Conservation (phyloP, 2,329 filamentous ascomycete species). For the Aspergillus sp. region DNA sequence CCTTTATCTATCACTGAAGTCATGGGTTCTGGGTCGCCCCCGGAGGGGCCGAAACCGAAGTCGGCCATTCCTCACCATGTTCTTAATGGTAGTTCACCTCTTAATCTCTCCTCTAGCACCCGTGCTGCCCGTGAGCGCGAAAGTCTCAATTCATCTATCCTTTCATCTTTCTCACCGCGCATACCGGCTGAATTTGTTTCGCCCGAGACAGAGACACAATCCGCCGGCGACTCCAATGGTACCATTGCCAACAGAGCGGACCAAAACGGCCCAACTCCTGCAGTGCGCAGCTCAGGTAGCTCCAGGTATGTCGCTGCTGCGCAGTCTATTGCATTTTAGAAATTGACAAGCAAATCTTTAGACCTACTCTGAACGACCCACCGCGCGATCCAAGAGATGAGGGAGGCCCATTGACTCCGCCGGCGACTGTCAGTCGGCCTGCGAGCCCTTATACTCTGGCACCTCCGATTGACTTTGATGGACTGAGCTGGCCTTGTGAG, state of each 20-base stretch:
- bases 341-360: conserved; percentile 3
- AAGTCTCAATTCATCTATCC: conserved; percentile 52
- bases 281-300: conserved; percentile 12
- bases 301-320: conserved; percentile 16
- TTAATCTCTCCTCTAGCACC: conserved; percentile 42
- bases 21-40: conserved; percentile 43
- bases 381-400: conserved; percentile 50
- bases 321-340: neutral
- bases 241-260: neutral
- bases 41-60: conserved; percentile 41
- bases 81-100: conserved; percentile 49
- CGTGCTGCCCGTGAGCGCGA: conserved; percentile 52
- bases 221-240: conserved; percentile 9
- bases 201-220: conserved; percentile 11
- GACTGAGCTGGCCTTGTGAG: conserved; percentile 48
- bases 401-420: conserved; percentile 44
- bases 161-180: conserved; percentile 47
- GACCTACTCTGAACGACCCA: conserved; percentile 40
- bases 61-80: conserved; percentile 52
- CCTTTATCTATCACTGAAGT: neutral
- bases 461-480: conserved; percentile 47
- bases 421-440: conserved; percentile 45
- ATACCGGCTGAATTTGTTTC: conserved; percentile 25
- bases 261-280: conserved; percentile 5
- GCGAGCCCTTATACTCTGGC: conserved; percentile 45